These are phyloP conservation scores for Verbascum thapsus DNA, from an alignment of 257 asterid species.

Conservation along the genomic window DNA sequence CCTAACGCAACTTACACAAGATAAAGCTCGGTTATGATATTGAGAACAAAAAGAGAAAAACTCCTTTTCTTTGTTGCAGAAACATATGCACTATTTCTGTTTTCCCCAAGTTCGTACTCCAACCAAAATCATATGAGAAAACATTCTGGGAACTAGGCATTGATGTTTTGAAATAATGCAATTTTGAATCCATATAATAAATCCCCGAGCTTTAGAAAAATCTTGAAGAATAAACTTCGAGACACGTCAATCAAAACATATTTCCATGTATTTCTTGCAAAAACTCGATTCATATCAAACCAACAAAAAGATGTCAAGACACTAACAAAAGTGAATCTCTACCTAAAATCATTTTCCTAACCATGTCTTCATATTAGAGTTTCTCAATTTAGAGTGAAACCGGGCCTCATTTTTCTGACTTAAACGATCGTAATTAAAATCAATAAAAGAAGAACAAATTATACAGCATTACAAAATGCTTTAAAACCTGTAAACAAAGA, in stretches of 20 bases:
- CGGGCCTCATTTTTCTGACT: slow-evolving; percentile 2
- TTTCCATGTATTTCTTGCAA: neutral
- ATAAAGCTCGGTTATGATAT: neutral
- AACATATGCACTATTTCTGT: neutral
- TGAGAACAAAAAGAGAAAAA: neutral
- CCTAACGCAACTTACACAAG: neutral
- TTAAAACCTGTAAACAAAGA: too few species aligned
- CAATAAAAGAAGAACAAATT: too few species aligned
- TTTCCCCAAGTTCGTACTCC: too few species aligned
- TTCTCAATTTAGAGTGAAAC: slow-evolving; percentile 12
- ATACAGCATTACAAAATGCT: too few species aligned
- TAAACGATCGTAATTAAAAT: too few species aligned
- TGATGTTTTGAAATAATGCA: neutral
- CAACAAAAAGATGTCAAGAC: slow-evolving; percentile 10
- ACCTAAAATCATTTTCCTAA: neutral
- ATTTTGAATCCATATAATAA: slow-evolving; percentile 9
- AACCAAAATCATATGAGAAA: neutral
- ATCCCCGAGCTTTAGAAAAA: slow-evolving; percentile 4
- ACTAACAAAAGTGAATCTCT: neutral
- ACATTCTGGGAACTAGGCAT: neutral
- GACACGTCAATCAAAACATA: neutral
- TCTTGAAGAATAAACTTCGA: slow-evolving; percentile 17
- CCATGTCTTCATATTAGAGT: neutral
- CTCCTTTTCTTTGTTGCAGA: neutral
- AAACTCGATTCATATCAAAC: neutral